Base-by-base conservation (phyloP, 805 yeast species). In the Saturnispora dispora region DNA sequence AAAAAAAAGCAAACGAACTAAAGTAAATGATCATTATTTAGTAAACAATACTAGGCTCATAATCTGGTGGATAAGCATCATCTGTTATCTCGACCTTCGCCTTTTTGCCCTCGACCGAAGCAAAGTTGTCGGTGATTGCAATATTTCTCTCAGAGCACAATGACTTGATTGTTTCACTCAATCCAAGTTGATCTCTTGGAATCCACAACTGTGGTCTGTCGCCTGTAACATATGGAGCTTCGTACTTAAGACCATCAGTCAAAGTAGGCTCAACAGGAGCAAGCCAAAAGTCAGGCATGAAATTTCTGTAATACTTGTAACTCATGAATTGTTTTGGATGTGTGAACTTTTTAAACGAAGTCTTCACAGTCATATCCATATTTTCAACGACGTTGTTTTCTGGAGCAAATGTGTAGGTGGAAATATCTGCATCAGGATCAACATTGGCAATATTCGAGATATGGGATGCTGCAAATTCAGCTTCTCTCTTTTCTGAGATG, bases 131-230 rank as follows among this genome's bases (percentile, higher is more conserved):
- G 40, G 73, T 68, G 6, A 82, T 81, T 53, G 73, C 72, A 23
- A 83, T 77, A 46, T 72, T 72, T 28, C 77, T 80, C n/a, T 73
- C 65, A 3, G 45, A 6, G 11, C 85, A 81, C 56, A 74, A 74
- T 35, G 69, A 70, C 55, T 81, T 75, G 61, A 83, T 82, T 52
- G 75, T 73, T 47, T 75, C 75, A 17, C 86, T 76, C 50, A 86
- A 71, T 5, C 93, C 91, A 71, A 81, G 67, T 5, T 76, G 70
- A 65, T 86, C 95, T 57, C 71, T 76, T 42, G 85, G 80, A 55
- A 85, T 70, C 95, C 95, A 86, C 47, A 84, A 70, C 52, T 76
- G 75, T 30, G 88, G 87, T 54, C 71, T 79, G 7, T 68, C 74
- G 32, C 73, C 82, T n/a, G 62, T 66, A 37, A 80, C 75, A 40